phyloP scores from a whole-genome alignment of 345 rosid genomes.

The Gossypium australe region DNA sequence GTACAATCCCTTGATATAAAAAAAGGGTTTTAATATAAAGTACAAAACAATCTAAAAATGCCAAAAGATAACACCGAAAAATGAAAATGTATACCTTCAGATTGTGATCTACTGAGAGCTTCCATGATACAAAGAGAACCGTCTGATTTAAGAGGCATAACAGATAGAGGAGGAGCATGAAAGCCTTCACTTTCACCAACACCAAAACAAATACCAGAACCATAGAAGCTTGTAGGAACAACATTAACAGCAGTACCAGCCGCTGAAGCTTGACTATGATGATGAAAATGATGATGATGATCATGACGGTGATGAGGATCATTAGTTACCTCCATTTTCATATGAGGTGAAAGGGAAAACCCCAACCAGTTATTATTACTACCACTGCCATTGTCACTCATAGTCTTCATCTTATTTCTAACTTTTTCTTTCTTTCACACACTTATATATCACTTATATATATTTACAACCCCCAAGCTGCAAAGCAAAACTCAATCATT shows the following conservation, averaged over 20 bases:
- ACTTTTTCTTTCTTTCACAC: conserved; percentile 12
- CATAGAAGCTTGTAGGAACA: conserved; percentile 38
- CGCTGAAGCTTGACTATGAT: conserved; percentile 14
- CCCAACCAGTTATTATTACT: conserved; percentile 53
- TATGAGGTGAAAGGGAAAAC: conserved; percentile 66
- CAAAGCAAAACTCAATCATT: conserved; percentile 39
- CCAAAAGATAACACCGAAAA: neutral
- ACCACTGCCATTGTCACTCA: conserved; percentile 30
- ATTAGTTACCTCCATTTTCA: conserved; percentile 58
- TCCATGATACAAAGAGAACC: conserved; percentile 78
- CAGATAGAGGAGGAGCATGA: conserved; percentile 52
- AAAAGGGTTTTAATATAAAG: neutral
- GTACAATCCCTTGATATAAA: conserved; percentile 33
- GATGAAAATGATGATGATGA: conserved; percentile 29
- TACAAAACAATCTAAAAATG: neutral
- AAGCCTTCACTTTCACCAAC: conserved; percentile 38
- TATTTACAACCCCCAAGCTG: neutral
- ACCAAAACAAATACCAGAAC: conserved; percentile 36
- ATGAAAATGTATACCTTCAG: conserved; percentile 34
- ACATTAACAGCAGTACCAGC: conserved; percentile 19
- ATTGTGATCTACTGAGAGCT: conserved; percentile 58
- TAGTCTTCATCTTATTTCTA: conserved; percentile 34
- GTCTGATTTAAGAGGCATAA: conserved; percentile 78
- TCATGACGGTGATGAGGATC: conserved; percentile 31
- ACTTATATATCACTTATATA: neutral